Percentiles rank a stretch among this genome's conserved stretches.
Evolutionary conservation across 2,329 filamentous ascomycete genomes (phyloP).

Genomic region (Ophiostoma quercus): DNA sequence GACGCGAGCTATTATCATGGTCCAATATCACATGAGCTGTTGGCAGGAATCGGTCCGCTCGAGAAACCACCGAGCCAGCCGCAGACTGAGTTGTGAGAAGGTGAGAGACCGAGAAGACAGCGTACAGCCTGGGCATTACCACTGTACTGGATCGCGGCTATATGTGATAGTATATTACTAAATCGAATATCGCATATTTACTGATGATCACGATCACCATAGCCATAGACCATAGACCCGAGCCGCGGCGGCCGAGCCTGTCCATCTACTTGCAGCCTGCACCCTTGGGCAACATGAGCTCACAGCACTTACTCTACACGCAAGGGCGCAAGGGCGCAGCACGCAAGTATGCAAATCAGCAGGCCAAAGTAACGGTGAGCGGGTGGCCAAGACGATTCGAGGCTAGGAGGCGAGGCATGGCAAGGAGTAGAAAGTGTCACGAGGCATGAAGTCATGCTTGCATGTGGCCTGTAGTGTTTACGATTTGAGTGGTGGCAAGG

Average conservation of each 20-base stretch:
- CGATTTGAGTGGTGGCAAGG: background rate
- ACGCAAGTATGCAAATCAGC: slow-evolving; percentile 3
- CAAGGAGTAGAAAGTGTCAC: slow-evolving; percentile 2
- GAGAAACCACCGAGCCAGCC: background rate
- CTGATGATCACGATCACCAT: slow-evolving; percentile 3
- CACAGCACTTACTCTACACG: background rate
- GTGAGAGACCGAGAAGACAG: background rate
- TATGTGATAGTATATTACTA: background rate
- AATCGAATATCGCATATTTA: background rate
- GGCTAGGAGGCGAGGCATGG: background rate
- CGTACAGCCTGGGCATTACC: background rate
- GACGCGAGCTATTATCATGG: background rate
- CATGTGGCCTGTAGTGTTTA: background rate
- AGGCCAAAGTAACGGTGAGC: slow-evolving; percentile 2
- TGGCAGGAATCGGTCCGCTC: background rate
- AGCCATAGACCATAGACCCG: slow-evolving; percentile 7
- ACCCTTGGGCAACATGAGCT: slow-evolving; percentile 8
- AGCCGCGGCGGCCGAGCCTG: background rate
- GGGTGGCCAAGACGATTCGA: background rate
- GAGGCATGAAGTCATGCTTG: slow-evolving; percentile 11
- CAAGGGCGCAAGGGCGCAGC: background rate
- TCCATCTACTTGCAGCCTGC: background rate
- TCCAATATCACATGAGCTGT: background rate
- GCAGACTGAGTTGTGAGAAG: background rate
- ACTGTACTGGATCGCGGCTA: background rate